Evolutionary conservation across 805 yeast genomes (phyloP).

Genomic region (Kuraishia piskuri): DNA sequence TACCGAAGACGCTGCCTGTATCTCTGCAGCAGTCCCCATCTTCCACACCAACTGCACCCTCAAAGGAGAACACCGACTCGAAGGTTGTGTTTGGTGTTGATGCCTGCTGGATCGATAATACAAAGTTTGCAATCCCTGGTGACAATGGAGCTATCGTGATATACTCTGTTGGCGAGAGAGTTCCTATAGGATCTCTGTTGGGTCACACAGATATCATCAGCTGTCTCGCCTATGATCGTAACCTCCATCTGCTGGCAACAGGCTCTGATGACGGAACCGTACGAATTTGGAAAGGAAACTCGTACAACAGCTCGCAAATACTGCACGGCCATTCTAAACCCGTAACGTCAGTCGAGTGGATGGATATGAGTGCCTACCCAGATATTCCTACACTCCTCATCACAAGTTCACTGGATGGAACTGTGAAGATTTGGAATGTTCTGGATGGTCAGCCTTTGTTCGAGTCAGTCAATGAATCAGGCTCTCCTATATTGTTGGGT

Average conservation of each 20-base stretch:
- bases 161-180: slow-evolving; percentile 37
- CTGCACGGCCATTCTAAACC: slow-evolving; percentile 51
- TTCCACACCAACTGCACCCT: background rate
- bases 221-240: slow-evolving; percentile 41
- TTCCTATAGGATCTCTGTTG: slow-evolving; percentile 39
- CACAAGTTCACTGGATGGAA: slow-evolving; percentile 63
- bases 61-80: background rate
- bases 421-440: slow-evolving; percentile 61
- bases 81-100: slow-evolving; percentile 32
- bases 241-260: slow-evolving; percentile 51
- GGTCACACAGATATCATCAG: slow-evolving; percentile 65
- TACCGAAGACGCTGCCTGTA: slow-evolving; percentile 9
- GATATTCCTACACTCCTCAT: slow-evolving; percentile 12
- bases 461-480: slow-evolving; percentile 29
- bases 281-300: slow-evolving; percentile 67
- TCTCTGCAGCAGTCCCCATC: slow-evolving; percentile 1
- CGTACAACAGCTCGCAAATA: slow-evolving; percentile 40
- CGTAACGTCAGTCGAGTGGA: slow-evolving; percentile 49
- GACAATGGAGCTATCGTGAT: slow-evolving; percentile 44
- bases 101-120: slow-evolving; percentile 66
- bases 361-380: slow-evolving; percentile 18
- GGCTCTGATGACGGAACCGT: slow-evolving; percentile 72
- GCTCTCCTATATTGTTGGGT: slow-evolving; percentile 47
- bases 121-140: slow-evolving; percentile 67
- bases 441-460: slow-evolving; percentile 29